These are phyloP conservation scores for Inga oerstediana DNA, from an alignment of 306 rosid species.

Conservation along the genomic window DNA sequence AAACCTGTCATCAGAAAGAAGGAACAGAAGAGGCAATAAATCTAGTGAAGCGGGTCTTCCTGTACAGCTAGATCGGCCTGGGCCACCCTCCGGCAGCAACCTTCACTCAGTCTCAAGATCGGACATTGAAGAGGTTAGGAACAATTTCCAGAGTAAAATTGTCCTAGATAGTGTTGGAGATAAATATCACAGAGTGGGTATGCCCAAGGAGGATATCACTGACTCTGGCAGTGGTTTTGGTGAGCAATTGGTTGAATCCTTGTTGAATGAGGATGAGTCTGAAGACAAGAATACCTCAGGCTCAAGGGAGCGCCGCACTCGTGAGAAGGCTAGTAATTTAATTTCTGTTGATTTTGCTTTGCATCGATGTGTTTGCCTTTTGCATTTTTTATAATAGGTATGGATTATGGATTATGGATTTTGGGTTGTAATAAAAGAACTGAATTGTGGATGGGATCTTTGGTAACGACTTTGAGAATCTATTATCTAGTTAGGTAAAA, in stretches of 20 bases:
- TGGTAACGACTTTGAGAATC: not conserved
- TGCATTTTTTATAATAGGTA: not conserved
- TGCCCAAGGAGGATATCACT: constrained; percentile 26
- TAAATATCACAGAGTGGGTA: constrained; percentile 23
- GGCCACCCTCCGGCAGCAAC: constrained; percentile 55
- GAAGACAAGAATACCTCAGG: constrained; percentile 54
- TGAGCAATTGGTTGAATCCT: constrained; percentile 65
- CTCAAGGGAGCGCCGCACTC: constrained; percentile 48
- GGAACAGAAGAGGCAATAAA: constrained; percentile 36
- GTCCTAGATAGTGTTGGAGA: constrained; percentile 38
- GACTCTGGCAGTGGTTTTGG: constrained; percentile 18
- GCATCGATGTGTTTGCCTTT: not conserved
- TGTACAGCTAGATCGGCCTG: constrained; percentile 69
- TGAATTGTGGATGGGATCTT: constrained; percentile 3
- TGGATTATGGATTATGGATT: not conserved
- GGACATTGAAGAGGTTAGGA: constrained; percentile 40
- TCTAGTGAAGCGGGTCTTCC: constrained; percentile 40
- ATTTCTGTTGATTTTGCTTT: constrained; percentile 11
- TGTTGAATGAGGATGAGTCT: constrained; percentile 63
- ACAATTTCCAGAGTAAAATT: constrained; percentile 29
- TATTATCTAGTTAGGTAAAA: not conserved
- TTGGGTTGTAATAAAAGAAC: constrained; percentile 1
- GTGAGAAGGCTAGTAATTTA: constrained; percentile 62
- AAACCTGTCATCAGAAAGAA: constrained; percentile 35
- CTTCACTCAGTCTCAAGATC: constrained; percentile 48